These are phyloP conservation scores for Suillus spraguei DNA, from an alignment of 768 basidiomycete species.

Conservation along the genomic window DNA sequence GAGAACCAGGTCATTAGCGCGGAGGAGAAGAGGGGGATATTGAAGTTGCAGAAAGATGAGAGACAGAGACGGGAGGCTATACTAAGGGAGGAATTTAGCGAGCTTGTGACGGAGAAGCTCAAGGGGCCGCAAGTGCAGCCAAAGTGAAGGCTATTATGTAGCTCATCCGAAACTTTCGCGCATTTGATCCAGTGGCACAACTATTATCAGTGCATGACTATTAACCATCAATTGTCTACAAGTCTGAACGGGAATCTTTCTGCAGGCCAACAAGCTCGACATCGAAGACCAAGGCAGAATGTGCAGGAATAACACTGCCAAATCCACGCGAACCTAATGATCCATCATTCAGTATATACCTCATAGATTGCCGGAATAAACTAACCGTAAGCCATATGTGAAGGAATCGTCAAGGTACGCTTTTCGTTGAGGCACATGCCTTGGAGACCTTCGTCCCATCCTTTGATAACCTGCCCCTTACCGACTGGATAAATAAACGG, in stretches of 20 bases:
- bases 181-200: neutral
- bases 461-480: conserved; percentile 77
- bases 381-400: conserved; percentile 82
- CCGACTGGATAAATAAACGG: conserved; percentile 53
- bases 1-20: conserved; percentile 99
- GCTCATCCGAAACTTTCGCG: no score
- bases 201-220: neutral
- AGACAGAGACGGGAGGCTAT: conserved; percentile 88
- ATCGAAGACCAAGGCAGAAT: conserved; percentile 83
- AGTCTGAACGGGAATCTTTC: conserved; percentile 50
- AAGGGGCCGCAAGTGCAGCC: conserved; percentile 47
- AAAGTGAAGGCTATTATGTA: conserved; percentile 5
- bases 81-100: conserved; percentile 86
- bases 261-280: conserved; percentile 79
- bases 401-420: conserved; percentile 85
- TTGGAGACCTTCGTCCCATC: conserved; percentile 82
- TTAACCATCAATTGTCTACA: conserved; percentile 37
- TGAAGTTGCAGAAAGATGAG: conserved; percentile 95
- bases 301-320: conserved; percentile 74
- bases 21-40: conserved; percentile 95
- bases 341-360: neutral
- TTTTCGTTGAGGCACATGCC: conserved; percentile 91
- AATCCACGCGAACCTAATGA: conserved; percentile 70
- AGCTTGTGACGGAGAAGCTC: conserved; percentile 76
- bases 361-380: conserved; percentile 12